Evolutionary conservation across 805 yeast genomes (phyloP).

Genomic region (Metschnikowia corniflorae): DNA sequence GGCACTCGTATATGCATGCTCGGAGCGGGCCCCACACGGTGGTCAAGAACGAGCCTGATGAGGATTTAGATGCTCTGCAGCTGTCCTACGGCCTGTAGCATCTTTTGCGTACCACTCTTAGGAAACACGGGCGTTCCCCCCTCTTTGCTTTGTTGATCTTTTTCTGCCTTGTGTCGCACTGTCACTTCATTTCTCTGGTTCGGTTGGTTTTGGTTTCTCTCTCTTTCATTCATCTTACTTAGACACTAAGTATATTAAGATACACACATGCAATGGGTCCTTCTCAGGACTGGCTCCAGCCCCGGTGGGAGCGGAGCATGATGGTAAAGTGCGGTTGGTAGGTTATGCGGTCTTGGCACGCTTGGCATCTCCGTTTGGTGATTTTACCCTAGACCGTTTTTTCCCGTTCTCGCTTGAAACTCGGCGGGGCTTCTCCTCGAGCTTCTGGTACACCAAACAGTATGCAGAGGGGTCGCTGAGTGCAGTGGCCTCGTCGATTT

Average conservation of each 20-base stretch:
- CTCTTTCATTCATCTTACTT: neutral
- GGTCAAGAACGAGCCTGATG: constrained; percentile 17
- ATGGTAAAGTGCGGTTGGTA: too few relatives aligned
- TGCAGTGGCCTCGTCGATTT: constrained; percentile 67
- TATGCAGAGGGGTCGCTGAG: constrained; percentile 86
- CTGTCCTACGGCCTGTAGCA: constrained; percentile 16
- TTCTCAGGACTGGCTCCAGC: too few relatives aligned
- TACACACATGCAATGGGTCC: constrained; percentile 9
- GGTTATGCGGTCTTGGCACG: constrained; percentile 3
- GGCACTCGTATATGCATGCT: too few relatives aligned
- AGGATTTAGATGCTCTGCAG: constrained; percentile 16
- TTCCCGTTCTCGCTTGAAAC: constrained; percentile 35
- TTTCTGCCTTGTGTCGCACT: neutral
- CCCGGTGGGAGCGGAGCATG: too few relatives aligned
- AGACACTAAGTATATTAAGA: constrained; percentile 4
- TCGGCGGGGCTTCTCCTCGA: constrained; percentile 49
- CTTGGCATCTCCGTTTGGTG: constrained; percentile 1
- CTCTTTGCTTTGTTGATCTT: neutral
- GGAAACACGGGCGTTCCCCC: neutral
- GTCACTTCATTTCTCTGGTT: neutral
- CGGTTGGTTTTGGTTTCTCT: constrained; percentile 2
- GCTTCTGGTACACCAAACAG: constrained; percentile 77
- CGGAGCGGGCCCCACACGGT: constrained; percentile 1
- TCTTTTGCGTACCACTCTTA: too few relatives aligned
- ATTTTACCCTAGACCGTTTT: constrained; percentile 11